A percentile compares a stretch with the other conserved stretches of the same genome.
Conservation (phyloP, 2,329 filamentous ascomycete species). For the Hymenoscyphus fraxineus region DNA sequence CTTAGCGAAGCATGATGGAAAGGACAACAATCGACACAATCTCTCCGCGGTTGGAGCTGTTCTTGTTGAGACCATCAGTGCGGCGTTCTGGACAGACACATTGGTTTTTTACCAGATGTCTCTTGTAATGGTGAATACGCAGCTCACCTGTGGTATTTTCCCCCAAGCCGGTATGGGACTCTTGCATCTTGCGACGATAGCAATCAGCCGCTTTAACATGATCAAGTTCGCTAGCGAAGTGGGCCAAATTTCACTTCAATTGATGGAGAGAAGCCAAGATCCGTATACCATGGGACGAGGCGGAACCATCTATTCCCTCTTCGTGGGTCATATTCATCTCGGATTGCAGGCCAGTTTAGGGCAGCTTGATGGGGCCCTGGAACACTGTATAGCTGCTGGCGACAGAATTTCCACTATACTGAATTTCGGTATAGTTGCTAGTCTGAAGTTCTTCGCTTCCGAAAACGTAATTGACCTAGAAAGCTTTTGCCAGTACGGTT, state of each 20-base stretch:
- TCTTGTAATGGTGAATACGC: conserved; percentile 62
- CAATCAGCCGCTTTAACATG: conserved; percentile 67
- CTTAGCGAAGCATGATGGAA: conserved; percentile 41
- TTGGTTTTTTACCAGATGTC: conserved; percentile 70
- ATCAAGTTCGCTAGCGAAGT: conserved; percentile 63
- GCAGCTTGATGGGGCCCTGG: conserved; percentile 62
- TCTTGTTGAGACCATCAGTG: conserved; percentile 64
- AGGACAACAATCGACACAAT: conserved; percentile 42
- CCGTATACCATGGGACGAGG: conserved; percentile 64
- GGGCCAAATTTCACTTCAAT: conserved; percentile 57
- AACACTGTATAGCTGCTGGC: conserved; percentile 62
- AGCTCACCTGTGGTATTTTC: conserved; percentile 60
- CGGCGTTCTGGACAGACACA: conserved; percentile 70
- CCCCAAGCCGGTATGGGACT: conserved; percentile 69
- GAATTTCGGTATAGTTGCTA: conserved; percentile 64
- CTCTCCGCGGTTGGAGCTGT: conserved; percentile 65
- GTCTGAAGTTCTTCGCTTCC: conserved; percentile 65
- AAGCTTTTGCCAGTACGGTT: conserved; percentile 64
- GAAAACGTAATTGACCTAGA: conserved; percentile 68
- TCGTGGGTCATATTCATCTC: conserved; percentile 65
- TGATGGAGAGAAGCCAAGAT: conserved; percentile 61
- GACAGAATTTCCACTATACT: conserved; percentile 70
- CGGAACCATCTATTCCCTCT: conserved; percentile 65
- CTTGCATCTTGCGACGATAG: conserved; percentile 63
- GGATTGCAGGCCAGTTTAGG: conserved; percentile 56